Evolutionary conservation across 2,329 filamentous ascomycete genomes (phyloP).

Genomic region (Coniochaeta ligniaria): DNA sequence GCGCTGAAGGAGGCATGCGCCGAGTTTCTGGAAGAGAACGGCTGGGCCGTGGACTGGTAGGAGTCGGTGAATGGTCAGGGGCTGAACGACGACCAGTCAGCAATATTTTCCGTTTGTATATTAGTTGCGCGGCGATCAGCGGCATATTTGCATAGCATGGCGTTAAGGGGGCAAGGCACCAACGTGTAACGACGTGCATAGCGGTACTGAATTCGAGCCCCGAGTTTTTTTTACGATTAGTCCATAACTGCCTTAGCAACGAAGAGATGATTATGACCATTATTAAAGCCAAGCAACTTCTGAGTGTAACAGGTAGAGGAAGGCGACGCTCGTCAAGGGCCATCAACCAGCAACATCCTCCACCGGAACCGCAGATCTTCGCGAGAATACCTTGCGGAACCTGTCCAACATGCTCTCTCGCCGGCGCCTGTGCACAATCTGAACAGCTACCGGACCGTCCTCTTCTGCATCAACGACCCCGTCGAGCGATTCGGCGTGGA

Average conservation of each 20-base stretch:
- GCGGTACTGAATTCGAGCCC: background rate
- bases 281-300: too few relatives aligned
- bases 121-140: background rate
- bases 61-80: background rate
- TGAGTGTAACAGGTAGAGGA: too few relatives aligned
- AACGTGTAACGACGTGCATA: background rate
- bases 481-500: background rate
- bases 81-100: background rate
- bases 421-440: background rate
- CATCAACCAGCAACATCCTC: slow-evolving; percentile 2
- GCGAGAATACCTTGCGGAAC: slow-evolving; percentile 7
- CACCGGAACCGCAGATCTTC: slow-evolving; percentile 1
- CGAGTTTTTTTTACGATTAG: too few relatives aligned
- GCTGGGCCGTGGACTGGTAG: slow-evolving; percentile 88
- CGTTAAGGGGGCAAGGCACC: background rate
- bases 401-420: slow-evolving; percentile 5
- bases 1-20: slow-evolving; percentile 75
- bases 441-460: background rate
- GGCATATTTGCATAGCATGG: slow-evolving; percentile 2
- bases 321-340: background rate
- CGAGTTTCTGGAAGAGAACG: slow-evolving; percentile 79
- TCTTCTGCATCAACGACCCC: background rate
- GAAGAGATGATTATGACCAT: too few relatives aligned
- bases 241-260: too few relatives aligned
- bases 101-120: background rate